Percentiles rank a stretch among this genome's conserved stretches.
Evolutionary conservation across 352 stramenopile species (phyloP).

Genomic region (Pythium phragmitis): DNA sequence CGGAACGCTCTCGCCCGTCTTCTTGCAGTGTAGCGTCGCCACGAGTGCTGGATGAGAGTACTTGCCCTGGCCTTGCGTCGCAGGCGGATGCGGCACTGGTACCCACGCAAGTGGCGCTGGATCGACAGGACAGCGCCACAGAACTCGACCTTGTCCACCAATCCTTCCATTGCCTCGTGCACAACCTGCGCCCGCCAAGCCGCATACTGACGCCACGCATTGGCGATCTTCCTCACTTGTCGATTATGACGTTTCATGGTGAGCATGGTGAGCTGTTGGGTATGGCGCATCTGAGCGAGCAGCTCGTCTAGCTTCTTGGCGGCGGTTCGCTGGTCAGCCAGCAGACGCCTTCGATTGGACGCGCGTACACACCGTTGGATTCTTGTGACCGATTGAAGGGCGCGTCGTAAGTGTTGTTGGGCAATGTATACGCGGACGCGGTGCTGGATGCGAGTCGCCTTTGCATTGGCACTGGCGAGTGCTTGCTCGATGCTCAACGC

Average conservation of each 20-base stretch:
- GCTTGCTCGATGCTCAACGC: constrained; percentile 27
- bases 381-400: constrained; percentile 18
- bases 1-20: constrained; percentile 26
- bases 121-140: constrained; percentile 40
- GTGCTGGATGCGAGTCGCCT: constrained; percentile 41
- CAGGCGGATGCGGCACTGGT: constrained; percentile 41
- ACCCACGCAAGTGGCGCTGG: constrained; percentile 41
- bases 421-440: constrained; percentile 20
- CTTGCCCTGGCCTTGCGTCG: constrained; percentile 29
- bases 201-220: constrained; percentile 32
- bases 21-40: constrained; percentile 24
- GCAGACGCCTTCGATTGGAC: constrained; percentile 1
- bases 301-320: constrained; percentile 25
- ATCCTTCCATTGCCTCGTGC: constrained; percentile 15
- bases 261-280: constrained; percentile 14
- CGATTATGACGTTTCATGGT: neutral
- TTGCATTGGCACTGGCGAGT: constrained; percentile 9
- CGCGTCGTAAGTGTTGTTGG: neutral
- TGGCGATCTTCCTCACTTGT: constrained; percentile 33
- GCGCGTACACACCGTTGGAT: constrained; percentile 33
- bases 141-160: constrained; percentile 55
- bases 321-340: neutral
- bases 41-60: constrained; percentile 40
- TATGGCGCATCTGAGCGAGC: constrained; percentile 8
- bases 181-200: constrained; percentile 32